Percentiles rank a stretch among this genome's conserved stretches.
phyloP scores from a whole-genome alignment of 1,284 basidiomycete genomes.

The Irpex rosettiformis region DNA sequence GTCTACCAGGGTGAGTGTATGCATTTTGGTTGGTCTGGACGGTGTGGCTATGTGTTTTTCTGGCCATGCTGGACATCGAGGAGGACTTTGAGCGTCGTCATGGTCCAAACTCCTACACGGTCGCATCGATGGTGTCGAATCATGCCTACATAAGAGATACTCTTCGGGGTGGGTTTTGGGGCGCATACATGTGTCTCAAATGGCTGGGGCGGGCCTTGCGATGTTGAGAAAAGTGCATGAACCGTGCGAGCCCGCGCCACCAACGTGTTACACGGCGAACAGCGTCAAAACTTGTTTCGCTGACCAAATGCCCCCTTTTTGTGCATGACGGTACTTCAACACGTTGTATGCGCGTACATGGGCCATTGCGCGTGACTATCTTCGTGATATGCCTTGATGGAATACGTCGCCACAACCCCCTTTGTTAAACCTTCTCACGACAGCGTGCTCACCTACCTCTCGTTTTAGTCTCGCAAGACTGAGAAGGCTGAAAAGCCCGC shows the following conservation, averaged over 20 bases:
- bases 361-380: background rate
- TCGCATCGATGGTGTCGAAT: background rate
- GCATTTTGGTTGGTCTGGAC: slow-evolving; percentile 11
- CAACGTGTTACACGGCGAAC: background rate
- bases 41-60: slow-evolving; percentile 12
- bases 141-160: background rate
- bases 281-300: background rate
- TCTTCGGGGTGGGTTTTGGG: background rate
- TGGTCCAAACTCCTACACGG: background rate
- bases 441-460: slow-evolving; percentile 8
- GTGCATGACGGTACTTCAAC: background rate
- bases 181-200: background rate
- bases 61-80: background rate
- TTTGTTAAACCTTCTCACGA: background rate
- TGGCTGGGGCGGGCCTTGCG: background rate
- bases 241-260: background rate
- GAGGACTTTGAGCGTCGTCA: background rate
- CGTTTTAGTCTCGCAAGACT: slow-evolving; percentile 60
- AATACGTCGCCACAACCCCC: background rate
- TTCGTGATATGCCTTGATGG: background rate
- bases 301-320: background rate
- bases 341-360: background rate
- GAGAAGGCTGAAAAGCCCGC: slow-evolving; percentile 61
- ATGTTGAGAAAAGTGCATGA: background rate
- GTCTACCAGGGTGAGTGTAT: slow-evolving; percentile 63